Percentiles rank a stretch among this genome's conserved stretches.
Evolutionary conservation across 2,329 filamentous ascomycete genomes (phyloP).

Genomic region (Penicillium sp.): DNA sequence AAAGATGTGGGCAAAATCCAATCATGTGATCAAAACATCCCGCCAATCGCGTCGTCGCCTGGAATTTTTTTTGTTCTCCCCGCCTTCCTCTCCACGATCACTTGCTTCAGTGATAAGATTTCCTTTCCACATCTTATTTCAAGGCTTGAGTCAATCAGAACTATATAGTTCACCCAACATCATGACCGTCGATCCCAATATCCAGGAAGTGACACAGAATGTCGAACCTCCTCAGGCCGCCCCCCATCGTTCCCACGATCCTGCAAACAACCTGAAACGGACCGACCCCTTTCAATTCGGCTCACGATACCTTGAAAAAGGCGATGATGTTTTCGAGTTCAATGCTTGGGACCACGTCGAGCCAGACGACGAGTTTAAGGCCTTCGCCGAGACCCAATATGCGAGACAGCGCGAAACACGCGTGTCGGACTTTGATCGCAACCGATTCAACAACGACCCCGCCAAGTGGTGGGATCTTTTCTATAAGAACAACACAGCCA

Average conservation of each 20-base stretch:
- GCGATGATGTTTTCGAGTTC: constrained; percentile 91
- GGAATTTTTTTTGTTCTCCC: constrained; percentile 12
- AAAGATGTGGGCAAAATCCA: neutral
- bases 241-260: constrained; percentile 65
- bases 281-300: constrained; percentile 95
- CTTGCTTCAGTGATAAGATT: constrained; percentile 3
- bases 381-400: constrained; percentile 82
- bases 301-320: constrained; percentile 75
- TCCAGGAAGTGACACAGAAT: constrained; percentile 37
- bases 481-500: constrained; percentile 94
- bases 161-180: neutral
- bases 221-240: constrained; percentile 49
- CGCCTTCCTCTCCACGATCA: constrained; percentile 5
- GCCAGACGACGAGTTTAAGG: constrained; percentile 81
- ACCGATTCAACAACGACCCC: constrained; percentile 82
- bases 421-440: constrained; percentile 89
- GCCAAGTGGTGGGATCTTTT: constrained; percentile 98
- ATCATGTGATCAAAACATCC: neutral
- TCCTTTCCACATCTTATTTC: neutral
- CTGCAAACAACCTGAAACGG: constrained; percentile 75
- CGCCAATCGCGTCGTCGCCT: constrained; percentile 5
- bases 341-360: constrained; percentile 99
- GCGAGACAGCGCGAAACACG: constrained; percentile 78
- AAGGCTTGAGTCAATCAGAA: neutral
- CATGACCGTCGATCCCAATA: constrained; percentile 14